Evolutionary conservation across 75 land plant genomes (phyloP), one percentile per base, ranked within the genome.

Genomic region (Picea glauca): DNA sequence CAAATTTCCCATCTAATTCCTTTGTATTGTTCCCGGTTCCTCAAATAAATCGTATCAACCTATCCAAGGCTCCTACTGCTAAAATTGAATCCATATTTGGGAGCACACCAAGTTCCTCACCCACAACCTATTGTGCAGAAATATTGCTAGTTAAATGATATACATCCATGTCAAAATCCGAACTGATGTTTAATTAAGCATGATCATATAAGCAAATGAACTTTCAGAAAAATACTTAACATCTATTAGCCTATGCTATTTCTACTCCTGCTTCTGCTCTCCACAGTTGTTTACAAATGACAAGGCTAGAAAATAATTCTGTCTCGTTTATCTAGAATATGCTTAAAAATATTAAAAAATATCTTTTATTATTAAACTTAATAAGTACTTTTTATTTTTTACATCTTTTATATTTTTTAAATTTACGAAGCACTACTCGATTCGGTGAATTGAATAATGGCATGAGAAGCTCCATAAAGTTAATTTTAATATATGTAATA

Each of bases 91-190:
- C n/a, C n/a, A n/a, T n/a, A n/a, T n/a, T n/a, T n/a, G n/a, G n/a
- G n/a, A n/a, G n/a, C n/a, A n/a, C 32, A 97, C 99, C 32, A 94
- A 96, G 91, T 88, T 96, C 99, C 76, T 94, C 99, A 31, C 95
- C 93, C 21, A 92, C 95, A 13, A 96, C 79, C 99, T 94, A 78
- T 50, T 4, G 56, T 63, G 81, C 62, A 58, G 15, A 13, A 30
- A 79, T 58, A 38, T 32, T 78, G 38, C 21, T 78, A n/a, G 17
- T 75, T 31, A 78, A 20, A 62, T 26, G 17, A 78, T 20, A 23
- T 23, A 18, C 79, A 38, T 31, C 33, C 78, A 64, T 1, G 26
- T 64, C 23, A 73, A 64, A 64, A 23, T 35, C 73, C 43, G 60
- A 3, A 31, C 11, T 43, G 79, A 78, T 78, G 14, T 30, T 31